Evolutionary conservation across 139 green algal genomes (phyloP).

Genomic region (Medakamo hakoo): DNA sequence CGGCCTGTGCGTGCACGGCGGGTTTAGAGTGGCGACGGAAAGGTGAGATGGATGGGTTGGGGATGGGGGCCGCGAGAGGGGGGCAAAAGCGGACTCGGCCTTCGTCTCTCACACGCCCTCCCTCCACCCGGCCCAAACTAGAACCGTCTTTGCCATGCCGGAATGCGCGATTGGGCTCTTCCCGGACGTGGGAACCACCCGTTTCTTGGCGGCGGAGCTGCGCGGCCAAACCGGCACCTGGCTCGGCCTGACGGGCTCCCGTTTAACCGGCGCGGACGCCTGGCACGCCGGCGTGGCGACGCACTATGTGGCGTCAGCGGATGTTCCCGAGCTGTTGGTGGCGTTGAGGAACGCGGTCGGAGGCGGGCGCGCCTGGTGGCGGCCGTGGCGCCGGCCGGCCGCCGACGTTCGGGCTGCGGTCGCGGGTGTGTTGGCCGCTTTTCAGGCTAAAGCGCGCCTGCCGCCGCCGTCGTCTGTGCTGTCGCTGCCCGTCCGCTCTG

Average conservation of each 20-base stretch:
- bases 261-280: constrained; percentile 50
- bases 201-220: constrained; percentile 55
- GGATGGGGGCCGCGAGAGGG: no score
- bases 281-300: constrained; percentile 62
- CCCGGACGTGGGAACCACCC: constrained; percentile 75
- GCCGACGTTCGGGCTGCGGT: constrained; percentile 7
- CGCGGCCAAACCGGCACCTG: constrained; percentile 52
- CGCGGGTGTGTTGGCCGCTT: constrained; percentile 3
- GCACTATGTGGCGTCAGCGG: constrained; percentile 50
- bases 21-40: constrained; percentile 77
- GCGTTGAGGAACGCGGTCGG: constrained; percentile 14
- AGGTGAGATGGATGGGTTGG: constrained; percentile 17
- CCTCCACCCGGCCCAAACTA: constrained; percentile 21
- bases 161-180: constrained; percentile 91
- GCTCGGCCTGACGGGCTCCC: constrained; percentile 60
- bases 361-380: constrained; percentile 2
- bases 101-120: neutral
- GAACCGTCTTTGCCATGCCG: constrained; percentile 92
- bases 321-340: constrained; percentile 26
- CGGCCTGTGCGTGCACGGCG: constrained; percentile 70
- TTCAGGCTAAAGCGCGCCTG: constrained; percentile 6
- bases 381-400: neutral
- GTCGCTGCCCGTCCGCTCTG: neutral
- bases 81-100: neutral
- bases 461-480: neutral